These are phyloP conservation scores for Suhomyces xylopsoci DNA, from an alignment of 805 yeast genomes.

Conservation along the genomic window DNA sequence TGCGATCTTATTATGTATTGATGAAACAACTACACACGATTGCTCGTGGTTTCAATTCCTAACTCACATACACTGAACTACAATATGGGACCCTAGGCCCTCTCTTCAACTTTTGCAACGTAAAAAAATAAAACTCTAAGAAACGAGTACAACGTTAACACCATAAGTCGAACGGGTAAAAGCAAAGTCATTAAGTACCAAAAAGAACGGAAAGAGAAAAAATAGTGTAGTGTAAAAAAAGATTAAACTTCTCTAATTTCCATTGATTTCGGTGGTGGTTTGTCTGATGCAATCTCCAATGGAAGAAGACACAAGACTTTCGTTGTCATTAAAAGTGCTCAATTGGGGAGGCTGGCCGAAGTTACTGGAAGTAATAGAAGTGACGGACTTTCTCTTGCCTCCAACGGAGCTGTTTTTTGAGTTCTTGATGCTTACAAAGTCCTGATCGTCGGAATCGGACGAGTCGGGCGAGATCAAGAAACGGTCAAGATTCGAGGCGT, in stretches of 20 bases:
- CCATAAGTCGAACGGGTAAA: neutral
- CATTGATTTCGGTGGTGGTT: constrained; percentile 37
- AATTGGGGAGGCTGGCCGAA: constrained; percentile 4
- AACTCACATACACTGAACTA: neutral
- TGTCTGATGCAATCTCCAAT: constrained; percentile 41
- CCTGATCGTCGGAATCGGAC: constrained; percentile 14
- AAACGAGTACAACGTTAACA: neutral
- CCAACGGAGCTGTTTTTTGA: neutral
- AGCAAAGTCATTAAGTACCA: neutral
- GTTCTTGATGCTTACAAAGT: constrained; percentile 2
- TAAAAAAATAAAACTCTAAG: neutral
- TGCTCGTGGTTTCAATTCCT: neutral
- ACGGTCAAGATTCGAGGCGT: neutral
- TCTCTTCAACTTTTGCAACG: neutral
- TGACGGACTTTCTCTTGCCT: constrained; percentile 13
- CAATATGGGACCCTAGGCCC: neutral
- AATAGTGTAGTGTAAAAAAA: neutral
- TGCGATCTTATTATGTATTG: neutral
- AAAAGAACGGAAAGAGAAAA: neutral
- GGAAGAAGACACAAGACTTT: constrained; percentile 35
- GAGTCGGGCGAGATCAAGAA: constrained; percentile 23
- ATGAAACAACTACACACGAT: neutral
- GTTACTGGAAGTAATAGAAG: constrained; percentile 10
- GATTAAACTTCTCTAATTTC: constrained; percentile 7
- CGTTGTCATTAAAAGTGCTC: constrained; percentile 23